Base-by-base conservation (phyloP, 345 rosid genomes). In the Laguncularia racemosa region DNA sequence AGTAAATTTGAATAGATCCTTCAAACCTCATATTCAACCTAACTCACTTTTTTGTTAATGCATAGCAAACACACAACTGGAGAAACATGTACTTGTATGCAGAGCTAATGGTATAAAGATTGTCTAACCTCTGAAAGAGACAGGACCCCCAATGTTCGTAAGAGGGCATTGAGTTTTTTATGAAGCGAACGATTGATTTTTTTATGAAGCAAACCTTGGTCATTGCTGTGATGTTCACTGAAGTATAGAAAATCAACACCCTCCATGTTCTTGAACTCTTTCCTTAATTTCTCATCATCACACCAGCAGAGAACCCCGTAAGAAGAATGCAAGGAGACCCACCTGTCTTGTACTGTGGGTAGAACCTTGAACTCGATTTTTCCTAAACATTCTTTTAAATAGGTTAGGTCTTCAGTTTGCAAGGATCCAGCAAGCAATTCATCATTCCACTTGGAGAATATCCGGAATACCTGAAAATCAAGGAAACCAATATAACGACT, bases 291-390 rank as follows among this genome's bases (percentile, higher is more conserved):
- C 54, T 79, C 75, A 70, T 85, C 77, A 50, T 92, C 95, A 67
- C 82, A 82, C 99, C 97, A 92, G 67, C 97, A 92, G 26, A 89
- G 80, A 23, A 81, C 75, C 73, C 96, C 95, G 65, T 74, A 86
- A 20, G 95, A 86, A 63, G 91, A 76, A 64, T 92, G 96, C 52
- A 89, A 63, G 33, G 99, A 92, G 55, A 83, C 95, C 97, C 97
- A 92, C 74, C 76, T 85, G 67, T 89, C 93, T 58, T 66, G 71
- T 57, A 67, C 70, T 53, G 99, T 84, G 59, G 99, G 99, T 59
- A 92, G 88, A 72, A 86, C 79, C 0, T 83, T 73, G 67, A 67
- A 80, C 38, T 89, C 88, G 55, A 61, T 57, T 73, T 83, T 76
- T 58, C 40, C 50, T 67, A 93, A 84, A 68, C 75, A 74, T 52